Percentiles rank a stretch among this genome's conserved stretches.
These are phyloP conservation scores for Botrytis galanthina DNA, from an alignment of 2,329 filamentous ascomycete genomes.

Conservation along the genomic window DNA sequence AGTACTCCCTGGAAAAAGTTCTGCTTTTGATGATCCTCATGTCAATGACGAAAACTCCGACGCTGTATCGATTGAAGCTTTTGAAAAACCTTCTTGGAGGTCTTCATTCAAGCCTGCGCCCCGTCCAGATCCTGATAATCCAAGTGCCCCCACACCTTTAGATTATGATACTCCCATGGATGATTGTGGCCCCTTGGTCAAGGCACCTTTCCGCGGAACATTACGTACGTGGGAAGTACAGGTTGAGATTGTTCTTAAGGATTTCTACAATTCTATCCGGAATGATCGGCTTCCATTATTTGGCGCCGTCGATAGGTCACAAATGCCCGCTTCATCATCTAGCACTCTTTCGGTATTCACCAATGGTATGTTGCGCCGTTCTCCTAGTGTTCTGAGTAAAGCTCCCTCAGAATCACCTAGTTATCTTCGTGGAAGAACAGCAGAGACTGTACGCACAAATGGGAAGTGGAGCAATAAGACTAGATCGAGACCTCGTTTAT, in stretches of 20 bases:
- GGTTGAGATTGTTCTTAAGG: slow-evolving; percentile 85
- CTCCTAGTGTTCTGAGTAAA: slow-evolving; percentile 89
- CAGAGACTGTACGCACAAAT: slow-evolving; percentile 43
- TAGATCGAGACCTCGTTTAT: slow-evolving; percentile 73
- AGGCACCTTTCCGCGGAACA: slow-evolving; percentile 69
- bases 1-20: slow-evolving; percentile 46
- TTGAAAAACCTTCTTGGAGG: slow-evolving; percentile 37
- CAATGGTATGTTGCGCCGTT: slow-evolving; percentile 71
- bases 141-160: slow-evolving; percentile 40
- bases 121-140: slow-evolving; percentile 39
- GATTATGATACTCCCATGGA: slow-evolving; percentile 45
- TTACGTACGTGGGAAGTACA: slow-evolving; percentile 83
- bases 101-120: slow-evolving; percentile 37
- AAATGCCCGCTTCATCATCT: slow-evolving; percentile 45
- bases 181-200: slow-evolving; percentile 74
- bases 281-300: slow-evolving; percentile 84
- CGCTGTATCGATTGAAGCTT: slow-evolving; percentile 35
- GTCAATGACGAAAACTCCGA: slow-evolving; percentile 25
- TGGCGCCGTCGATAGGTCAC: slow-evolving; percentile 55
- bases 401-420: slow-evolving; percentile 78
- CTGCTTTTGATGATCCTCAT: slow-evolving; percentile 27
- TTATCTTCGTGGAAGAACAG: slow-evolving; percentile 69
- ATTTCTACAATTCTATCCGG: slow-evolving; percentile 87
- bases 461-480: slow-evolving; percentile 80
- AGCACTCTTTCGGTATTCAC: slow-evolving; percentile 69